These are phyloP conservation scores for Agaricus blazei DNA, from an alignment of 768 basidiomycete species.

Conservation along the genomic window DNA sequence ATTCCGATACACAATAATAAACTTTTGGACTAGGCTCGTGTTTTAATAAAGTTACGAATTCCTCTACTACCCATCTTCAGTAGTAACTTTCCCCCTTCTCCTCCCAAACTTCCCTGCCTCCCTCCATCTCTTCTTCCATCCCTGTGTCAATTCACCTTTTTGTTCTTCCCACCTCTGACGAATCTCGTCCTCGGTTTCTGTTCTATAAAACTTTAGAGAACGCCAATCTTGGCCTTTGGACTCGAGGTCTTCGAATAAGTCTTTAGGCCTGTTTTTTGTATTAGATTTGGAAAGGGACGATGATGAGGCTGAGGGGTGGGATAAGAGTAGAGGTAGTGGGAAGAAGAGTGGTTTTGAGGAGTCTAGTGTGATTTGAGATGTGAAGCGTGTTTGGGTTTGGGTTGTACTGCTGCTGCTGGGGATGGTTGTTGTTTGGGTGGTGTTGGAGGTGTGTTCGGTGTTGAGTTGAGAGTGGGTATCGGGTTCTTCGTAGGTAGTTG, in stretches of 20 bases:
- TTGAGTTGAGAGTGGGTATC: neutral
- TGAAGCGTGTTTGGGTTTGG: conserved; percentile 13
- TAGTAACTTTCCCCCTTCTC: conserved; percentile 41
- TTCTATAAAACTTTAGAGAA: conserved; percentile 40
- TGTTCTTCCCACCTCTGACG: conserved; percentile 65
- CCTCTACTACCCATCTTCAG: conserved; percentile 16
- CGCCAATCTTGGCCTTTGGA: conserved; percentile 47
- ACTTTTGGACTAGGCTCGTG: no score
- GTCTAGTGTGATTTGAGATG: conserved; percentile 35
- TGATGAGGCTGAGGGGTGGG: neutral
- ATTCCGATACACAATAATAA: no score
- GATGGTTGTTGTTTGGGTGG: conserved; percentile 4
- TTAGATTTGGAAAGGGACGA: neutral
- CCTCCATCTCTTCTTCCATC: conserved; percentile 73
- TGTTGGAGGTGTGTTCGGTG: conserved; percentile 9
- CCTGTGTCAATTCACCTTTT: conserved; percentile 61
- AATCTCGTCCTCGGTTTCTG: conserved; percentile 55
- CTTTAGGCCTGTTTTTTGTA: conserved; percentile 32
- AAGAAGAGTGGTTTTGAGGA: conserved; percentile 60
- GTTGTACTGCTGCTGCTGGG: conserved; percentile 12
- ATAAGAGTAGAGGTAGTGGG: conserved; percentile 28
- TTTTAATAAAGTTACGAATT: no score
- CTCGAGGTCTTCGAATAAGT: conserved; percentile 44
- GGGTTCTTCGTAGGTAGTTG: conserved; percentile 9
- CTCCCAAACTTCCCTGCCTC: conserved; percentile 67